A percentile compares a stretch with the other conserved stretches of the same genome.
phyloP scores from a whole-genome alignment of 2,329 filamentous ascomycete species.

The Penicillium capsulatum region DNA sequence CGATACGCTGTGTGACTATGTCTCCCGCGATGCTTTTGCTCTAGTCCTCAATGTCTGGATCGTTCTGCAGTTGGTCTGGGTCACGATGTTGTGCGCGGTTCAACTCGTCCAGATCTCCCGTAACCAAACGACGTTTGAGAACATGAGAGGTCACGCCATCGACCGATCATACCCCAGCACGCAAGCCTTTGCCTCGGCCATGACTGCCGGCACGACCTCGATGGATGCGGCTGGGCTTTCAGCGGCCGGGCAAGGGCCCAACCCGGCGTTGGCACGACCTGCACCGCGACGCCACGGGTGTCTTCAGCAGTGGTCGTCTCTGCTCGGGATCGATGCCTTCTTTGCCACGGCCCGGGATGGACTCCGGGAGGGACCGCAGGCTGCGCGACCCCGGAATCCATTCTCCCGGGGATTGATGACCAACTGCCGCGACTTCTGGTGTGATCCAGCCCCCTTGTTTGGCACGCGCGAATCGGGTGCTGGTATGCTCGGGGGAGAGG shows the following conservation, averaged over 20 bases:
- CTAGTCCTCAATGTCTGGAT: conserved; percentile 76
- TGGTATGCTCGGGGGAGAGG: conserved; percentile 71
- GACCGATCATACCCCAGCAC: conserved; percentile 50
- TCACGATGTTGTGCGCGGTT: conserved; percentile 92
- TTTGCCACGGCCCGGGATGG: conserved; percentile 82
- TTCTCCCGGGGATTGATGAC: conserved; percentile 78
- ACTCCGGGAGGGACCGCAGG: conserved; percentile 47
- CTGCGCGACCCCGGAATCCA: conserved; percentile 64
- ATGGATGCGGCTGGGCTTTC: conserved; percentile 67
- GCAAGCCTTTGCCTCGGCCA: conserved; percentile 59
- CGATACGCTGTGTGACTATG: conserved; percentile 66
- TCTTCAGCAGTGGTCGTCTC: conserved; percentile 72
- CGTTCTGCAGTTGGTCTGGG: conserved; percentile 83
- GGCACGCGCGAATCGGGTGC: conserved; percentile 67
- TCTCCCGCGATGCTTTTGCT: conserved; percentile 80
- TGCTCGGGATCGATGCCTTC: conserved; percentile 90
- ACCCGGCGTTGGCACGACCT: conserved; percentile 52
- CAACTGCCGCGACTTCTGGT: conserved; percentile 97
- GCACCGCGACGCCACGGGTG: conserved; percentile 57
- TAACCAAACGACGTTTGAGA: conserved; percentile 94
- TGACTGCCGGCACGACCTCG: conserved; percentile 65
- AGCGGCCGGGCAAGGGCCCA: conserved; percentile 60
- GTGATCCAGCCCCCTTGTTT: conserved; percentile 79
- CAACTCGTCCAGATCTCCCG: conserved; percentile 89
- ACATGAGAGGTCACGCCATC: conserved; percentile 77